phyloP scores from a whole-genome alignment of 1,284 basidiomycete species.

The Tilletia setariae region DNA sequence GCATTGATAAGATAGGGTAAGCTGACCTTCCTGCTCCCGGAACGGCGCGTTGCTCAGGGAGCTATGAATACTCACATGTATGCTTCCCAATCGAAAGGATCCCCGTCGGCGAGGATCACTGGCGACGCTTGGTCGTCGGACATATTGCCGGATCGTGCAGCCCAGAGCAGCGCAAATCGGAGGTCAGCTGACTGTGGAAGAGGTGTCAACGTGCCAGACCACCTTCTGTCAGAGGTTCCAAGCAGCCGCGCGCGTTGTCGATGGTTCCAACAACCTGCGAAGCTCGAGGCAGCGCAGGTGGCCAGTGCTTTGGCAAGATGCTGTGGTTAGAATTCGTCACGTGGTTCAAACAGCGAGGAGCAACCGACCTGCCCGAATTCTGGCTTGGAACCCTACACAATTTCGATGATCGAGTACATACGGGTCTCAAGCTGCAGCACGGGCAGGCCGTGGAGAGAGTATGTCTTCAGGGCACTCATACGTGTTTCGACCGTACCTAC shows the following conservation, averaged over 20 bases:
- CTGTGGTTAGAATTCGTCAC: no score
- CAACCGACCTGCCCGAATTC: no score
- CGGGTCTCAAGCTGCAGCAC: no score
- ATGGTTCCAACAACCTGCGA: background rate
- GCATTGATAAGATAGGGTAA: background rate
- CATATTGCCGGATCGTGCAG: background rate
- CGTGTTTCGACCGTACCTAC: no score
- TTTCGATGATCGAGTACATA: no score
- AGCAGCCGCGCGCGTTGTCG: background rate
- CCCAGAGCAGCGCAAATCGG: background rate
- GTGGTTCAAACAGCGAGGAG: no score
- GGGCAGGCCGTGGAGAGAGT: no score
- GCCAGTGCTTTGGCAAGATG: background rate
- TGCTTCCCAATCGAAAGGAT: slow-evolving; percentile 45
- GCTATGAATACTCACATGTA: slow-evolving; percentile 28
- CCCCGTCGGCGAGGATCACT: slow-evolving; percentile 17
- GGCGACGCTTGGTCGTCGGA: background rate
- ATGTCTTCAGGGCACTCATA: no score
- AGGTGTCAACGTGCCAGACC: background rate
- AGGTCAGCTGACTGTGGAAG: background rate
- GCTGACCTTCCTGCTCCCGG: background rate
- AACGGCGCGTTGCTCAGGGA: background rate
- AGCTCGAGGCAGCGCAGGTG: background rate
- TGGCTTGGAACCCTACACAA: no score
- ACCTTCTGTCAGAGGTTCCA: background rate